Percentiles rank a stretch among this genome's conserved stretches.
phyloP scores from a whole-genome alignment of 345 rosid genomes.

The Turritis glabra region DNA sequence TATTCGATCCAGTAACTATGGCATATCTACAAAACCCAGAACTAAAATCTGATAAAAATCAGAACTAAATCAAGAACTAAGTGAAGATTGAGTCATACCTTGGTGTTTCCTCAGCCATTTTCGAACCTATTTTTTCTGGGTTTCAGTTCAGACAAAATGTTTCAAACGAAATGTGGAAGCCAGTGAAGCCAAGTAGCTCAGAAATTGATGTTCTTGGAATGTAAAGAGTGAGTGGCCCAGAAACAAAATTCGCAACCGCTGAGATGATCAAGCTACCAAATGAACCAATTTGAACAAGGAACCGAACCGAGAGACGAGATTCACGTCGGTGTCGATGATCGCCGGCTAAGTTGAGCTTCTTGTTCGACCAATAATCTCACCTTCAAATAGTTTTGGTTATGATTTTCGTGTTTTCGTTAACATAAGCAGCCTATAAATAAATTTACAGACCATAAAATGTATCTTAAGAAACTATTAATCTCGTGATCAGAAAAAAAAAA shows the following conservation, averaged over 20 bases:
- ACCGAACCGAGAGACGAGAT: neutral
- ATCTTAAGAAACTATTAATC: too few relatives aligned
- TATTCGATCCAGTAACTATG: slow-evolving; percentile 50
- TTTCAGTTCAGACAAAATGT: neutral
- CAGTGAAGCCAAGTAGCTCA: neutral
- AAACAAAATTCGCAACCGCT: too few relatives aligned
- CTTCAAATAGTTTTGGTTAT: too few relatives aligned
- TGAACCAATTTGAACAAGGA: neutral
- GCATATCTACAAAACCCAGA: slow-evolving; percentile 27
- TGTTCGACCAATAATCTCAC: too few relatives aligned
- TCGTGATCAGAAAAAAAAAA: too few relatives aligned
- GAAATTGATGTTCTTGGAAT: neutral
- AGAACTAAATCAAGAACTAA: slow-evolving; percentile 13
- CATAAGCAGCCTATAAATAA: too few relatives aligned
- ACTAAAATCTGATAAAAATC: neutral
- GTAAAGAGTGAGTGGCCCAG: neutral
- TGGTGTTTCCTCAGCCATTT: slow-evolving; percentile 27
- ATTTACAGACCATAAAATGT: too few relatives aligned
- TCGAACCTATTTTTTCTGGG: neutral
- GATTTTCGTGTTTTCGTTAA: too few relatives aligned
- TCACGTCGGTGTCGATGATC: neutral
- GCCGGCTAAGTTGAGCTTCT: too few relatives aligned
- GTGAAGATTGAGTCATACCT: slow-evolving; percentile 1
- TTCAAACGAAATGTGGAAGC: neutral
- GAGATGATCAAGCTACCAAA: too few relatives aligned